phyloP scores from a whole-genome alignment of 306 rosid species.

The Trifolium subterraneum region DNA sequence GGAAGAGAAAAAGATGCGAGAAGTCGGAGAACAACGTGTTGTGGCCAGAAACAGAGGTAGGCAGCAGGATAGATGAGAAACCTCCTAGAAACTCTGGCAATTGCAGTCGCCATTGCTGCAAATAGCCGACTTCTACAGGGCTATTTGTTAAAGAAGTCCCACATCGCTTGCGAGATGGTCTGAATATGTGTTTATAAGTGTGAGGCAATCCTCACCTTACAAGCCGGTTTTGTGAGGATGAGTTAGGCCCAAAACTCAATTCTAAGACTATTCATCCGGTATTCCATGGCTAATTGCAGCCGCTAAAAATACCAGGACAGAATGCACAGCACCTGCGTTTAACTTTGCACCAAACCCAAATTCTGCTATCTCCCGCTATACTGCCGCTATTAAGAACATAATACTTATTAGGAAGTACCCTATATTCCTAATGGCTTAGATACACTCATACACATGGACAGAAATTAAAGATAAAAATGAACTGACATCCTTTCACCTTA shows the following conservation, averaged over 20 bases:
- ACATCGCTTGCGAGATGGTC: too few relatives aligned
- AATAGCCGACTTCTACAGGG: background rate
- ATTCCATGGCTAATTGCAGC: background rate
- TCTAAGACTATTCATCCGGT: too few relatives aligned
- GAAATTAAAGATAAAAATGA: slow-evolving; percentile 22
- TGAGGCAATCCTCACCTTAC: too few relatives aligned
- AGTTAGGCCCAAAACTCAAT: too few relatives aligned
- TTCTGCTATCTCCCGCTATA: background rate
- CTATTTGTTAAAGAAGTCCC: too few relatives aligned
- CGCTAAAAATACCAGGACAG: background rate
- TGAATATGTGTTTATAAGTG: too few relatives aligned
- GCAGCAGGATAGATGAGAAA: background rate
- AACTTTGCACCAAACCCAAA: background rate
- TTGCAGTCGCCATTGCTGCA: background rate
- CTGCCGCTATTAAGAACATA: background rate
- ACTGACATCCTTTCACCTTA: slow-evolving; percentile 38
- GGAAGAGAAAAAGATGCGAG: background rate
- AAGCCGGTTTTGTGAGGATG: too few relatives aligned
- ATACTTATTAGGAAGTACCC: slow-evolving; percentile 16
- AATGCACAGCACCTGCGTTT: background rate
- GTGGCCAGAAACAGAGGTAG: background rate
- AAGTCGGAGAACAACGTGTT: background rate
- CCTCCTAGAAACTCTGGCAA: background rate
- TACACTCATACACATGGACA: background rate
- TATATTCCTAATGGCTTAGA: slow-evolving; percentile 23